Evolutionary conservation across 306 rosid species (phyloP), one percentile per base, ranked within the genome.

Genomic region (Gleditsia sinensis): DNA sequence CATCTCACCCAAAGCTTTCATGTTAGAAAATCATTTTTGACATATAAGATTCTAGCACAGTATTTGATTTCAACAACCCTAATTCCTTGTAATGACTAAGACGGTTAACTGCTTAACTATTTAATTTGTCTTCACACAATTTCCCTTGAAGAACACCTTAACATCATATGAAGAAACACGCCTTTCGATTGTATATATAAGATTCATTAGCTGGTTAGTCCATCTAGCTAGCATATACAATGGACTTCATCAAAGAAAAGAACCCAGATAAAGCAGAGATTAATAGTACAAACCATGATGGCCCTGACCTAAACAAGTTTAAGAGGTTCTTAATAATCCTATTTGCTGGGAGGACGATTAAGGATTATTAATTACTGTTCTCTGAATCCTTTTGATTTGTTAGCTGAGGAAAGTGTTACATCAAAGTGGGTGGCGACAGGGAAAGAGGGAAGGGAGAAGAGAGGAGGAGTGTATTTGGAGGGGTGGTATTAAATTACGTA

Each of bases 361-460:
- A n/a, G n/a, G n/a, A n/a, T n/a, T n/a, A n/a, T n/a, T n/a, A n/a
- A n/a, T n/a, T n/a, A n/a, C n/a, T n/a, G n/a, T n/a, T n/a, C n/a
- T n/a, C n/a, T n/a, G n/a, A n/a, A n/a, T n/a, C n/a, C n/a, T n/a
- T n/a, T n/a, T n/a, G n/a, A n/a, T n/a, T n/a, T n/a, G n/a, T n/a
- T n/a, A n/a, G n/a, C n/a, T 49, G 88, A 71, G 59, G 75, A 77
- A 85, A n/a, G n/a, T 79, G 92, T 80, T 81, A 65, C 76, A 83
- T 91, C 94, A 91, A 88, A 82, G 91, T 88, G 82, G 93, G 96
- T 90, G 93, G 86, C 66, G 90, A 86, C n/a, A n/a, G n/a, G n/a
- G n/a, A n/a, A n/a, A n/a, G n/a, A n/a, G n/a, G n/a, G n/a, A n/a
- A n/a, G n/a, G n/a, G n/a, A n/a, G n/a, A 86, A 88, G 83, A 84